These are phyloP conservation scores for Phialophora chinensis DNA, from an alignment of 2,329 filamentous ascomycete genomes.

Conservation along the genomic window DNA sequence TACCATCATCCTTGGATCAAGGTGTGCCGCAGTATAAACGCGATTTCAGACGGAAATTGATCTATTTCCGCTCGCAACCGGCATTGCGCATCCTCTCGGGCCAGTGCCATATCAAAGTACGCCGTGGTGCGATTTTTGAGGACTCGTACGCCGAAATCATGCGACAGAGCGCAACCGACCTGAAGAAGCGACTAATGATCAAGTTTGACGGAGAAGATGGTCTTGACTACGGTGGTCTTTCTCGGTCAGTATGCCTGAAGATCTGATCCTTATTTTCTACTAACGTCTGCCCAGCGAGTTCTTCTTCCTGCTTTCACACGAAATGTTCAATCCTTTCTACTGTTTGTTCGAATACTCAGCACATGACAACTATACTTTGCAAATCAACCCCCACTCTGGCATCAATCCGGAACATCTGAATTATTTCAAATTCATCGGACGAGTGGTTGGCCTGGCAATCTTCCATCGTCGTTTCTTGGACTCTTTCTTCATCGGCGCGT, in stretches of 20 bases:
- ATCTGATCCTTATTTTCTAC: conserved; percentile 9
- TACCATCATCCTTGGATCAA: conserved; percentile 95
- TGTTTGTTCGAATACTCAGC: conserved; percentile 99
- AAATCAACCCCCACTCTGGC: conserved; percentile 98
- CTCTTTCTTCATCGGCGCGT: conserved; percentile 97
- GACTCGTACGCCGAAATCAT: conserved; percentile 99
- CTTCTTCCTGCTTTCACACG: conserved; percentile 98
- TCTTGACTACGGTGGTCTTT: conserved; percentile 95
- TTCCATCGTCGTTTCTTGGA: conserved; percentile 98
- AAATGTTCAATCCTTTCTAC: conserved; percentile 99
- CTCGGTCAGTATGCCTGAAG: conserved; percentile 59
- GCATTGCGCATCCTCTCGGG: conserved; percentile 93
- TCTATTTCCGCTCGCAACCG: conserved; percentile 98
- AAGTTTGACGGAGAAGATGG: conserved; percentile 99
- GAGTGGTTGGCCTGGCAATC: conserved; percentile 94
- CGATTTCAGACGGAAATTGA: conserved; percentile 96
- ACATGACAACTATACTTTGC: conserved; percentile 99
- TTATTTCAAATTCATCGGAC: conserved; percentile 99
- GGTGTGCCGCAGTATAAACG: conserved; percentile 99
- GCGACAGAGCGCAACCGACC: conserved; percentile 88
- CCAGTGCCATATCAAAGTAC: conserved; percentile 97
- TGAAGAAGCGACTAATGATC: conserved; percentile 99
- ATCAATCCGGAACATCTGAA: conserved; percentile 99
- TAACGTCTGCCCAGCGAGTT: conserved; percentile 71
- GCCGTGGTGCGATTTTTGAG: conserved; percentile 96